phyloP scores from a whole-genome alignment of 2,329 filamentous ascomycete genomes.

The Aureobasidium sp. region DNA sequence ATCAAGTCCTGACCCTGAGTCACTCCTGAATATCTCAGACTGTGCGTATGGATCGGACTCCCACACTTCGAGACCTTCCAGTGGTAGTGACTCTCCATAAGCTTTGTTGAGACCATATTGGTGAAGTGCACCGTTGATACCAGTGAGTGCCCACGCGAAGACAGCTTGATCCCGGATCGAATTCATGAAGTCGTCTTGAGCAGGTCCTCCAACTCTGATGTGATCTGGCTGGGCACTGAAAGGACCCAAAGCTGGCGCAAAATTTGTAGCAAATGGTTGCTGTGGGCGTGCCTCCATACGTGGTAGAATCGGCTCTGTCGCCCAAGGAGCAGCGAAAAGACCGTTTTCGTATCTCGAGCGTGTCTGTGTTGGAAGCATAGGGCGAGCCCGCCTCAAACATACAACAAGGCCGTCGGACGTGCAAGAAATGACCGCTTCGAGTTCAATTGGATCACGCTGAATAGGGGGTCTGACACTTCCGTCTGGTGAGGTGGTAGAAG shows the following conservation, averaged over 20 bases:
- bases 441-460: conserved; percentile 49
- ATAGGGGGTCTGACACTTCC: not conserved
- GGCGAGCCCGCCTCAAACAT: conserved; percentile 66
- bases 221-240: conserved; percentile 23
- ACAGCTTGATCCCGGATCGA: conserved; percentile 78
- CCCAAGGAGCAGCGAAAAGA: conserved; percentile 76
- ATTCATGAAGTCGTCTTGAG: conserved; percentile 60
- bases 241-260: conserved; percentile 32
- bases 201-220: conserved; percentile 42
- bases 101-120: conserved; percentile 57
- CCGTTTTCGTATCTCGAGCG: conserved; percentile 50
- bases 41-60: conserved; percentile 30
- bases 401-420: conserved; percentile 83
- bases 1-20: conserved; percentile 16
- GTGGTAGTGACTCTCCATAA: conserved; percentile 56
- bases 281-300: conserved; percentile 31
- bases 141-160: conserved; percentile 77
- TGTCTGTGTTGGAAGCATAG: conserved; percentile 54
- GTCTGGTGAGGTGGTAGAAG: conserved; percentile 22
- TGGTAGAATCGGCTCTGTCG: conserved; percentile 54
- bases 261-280: conserved; percentile 25
- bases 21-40: conserved; percentile 10
- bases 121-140: conserved; percentile 70
- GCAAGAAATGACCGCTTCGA: conserved; percentile 87
- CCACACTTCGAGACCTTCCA: conserved; percentile 56